Base-by-base conservation (phyloP, 225 moss, liverwort and hornwort species). In the Physcomitrellopsis africana region DNA sequence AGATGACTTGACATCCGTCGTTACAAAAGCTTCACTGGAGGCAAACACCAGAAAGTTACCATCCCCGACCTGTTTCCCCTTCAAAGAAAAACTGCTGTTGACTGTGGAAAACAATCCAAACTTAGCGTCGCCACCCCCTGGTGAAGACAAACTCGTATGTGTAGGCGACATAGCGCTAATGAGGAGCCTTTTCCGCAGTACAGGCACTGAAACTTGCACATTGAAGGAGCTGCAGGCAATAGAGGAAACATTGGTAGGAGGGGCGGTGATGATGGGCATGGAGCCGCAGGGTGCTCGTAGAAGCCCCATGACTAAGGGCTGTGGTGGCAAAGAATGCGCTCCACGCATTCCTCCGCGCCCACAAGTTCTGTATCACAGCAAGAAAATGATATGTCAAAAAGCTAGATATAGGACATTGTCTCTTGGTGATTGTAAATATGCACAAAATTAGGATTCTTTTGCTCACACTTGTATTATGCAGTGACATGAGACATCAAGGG, bases 261-360 rank as follows among this genome's bases (percentile, higher is more conserved):
- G 70, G 71, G 67, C 59, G 23, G 13, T 8, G 49, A 69, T 78
- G 10, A 45, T 10, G 3, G 78, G 72, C 72, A 22, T 18, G 8
- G 63, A 51, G 27, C 83, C 73, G 70, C 73, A 79, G 8, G 76
- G 79, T 46, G 78, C 61, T 66, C 65, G 76, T 23, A 70, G 69
- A 17, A 86, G 76, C 72, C 83, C 83, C 86, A 83, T 86, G 56
- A 51, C 59, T 16, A 26, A 37, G 41, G 29, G 20, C 63, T 65
- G 48, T n/a, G 51, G 49, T 37, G 32, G 32, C 32, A 37, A 37
- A 37, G 32, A 37, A 37, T 37, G 32, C 32, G 32, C 32, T 37
- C 32, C 32, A 37, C 32, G 32, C 32, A 1, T 37, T 37, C 32
- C 32, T 37, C 32, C 32, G 32, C 32, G 32, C 32, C 32, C 32